Evolutionary conservation across 495 filamentous ascomycete genomes (phyloP).

Genomic region (Gamarada debralockiae): DNA sequence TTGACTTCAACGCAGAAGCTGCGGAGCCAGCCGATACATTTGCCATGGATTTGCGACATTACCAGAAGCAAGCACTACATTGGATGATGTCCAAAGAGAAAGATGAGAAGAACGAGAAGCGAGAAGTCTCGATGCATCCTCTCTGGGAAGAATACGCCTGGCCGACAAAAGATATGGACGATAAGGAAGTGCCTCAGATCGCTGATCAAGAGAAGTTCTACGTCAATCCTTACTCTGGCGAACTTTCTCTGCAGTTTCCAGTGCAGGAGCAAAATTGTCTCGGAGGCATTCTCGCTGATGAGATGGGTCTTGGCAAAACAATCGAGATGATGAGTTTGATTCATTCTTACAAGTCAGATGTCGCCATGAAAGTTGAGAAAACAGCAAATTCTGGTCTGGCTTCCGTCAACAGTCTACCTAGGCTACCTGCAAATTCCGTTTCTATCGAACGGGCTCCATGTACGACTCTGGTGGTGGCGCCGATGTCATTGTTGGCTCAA

Average conservation of each 20-base stretch:
- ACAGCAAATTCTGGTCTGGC: constrained; percentile 25
- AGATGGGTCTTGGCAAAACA: constrained; percentile 89
- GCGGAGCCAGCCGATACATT: constrained; percentile 80
- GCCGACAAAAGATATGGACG: constrained; percentile 85
- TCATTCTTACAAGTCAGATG: constrained; percentile 72
- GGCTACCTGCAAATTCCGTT: constrained; percentile 49
- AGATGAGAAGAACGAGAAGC: constrained; percentile 58
- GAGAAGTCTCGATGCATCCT: constrained; percentile 83
- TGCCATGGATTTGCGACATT: constrained; percentile 77
- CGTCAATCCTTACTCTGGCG: constrained; percentile 94
- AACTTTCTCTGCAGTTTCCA: constrained; percentile 89
- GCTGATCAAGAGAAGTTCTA: constrained; percentile 72
- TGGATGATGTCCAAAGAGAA: constrained; percentile 97
- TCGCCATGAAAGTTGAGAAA: constrained; percentile 27
- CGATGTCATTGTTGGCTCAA: constrained; percentile 89
- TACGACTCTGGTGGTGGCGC: constrained; percentile 91
- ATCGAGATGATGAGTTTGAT: constrained; percentile 97
- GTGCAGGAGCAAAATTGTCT: constrained; percentile 91
- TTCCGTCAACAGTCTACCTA: constrained; percentile 53
- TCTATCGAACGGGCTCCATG: constrained; percentile 67
- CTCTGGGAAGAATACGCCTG: constrained; percentile 95
- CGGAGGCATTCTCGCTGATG: constrained; percentile 90
- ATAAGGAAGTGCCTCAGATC: constrained; percentile 62
- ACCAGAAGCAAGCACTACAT: constrained; percentile 90
- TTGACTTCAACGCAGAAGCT: constrained; percentile 89